A percentile compares a stretch with the other conserved stretches of the same genome.
Conservation (phyloP, 495 filamentous ascomycete genomes). For the Lepraria neglecta region DNA sequence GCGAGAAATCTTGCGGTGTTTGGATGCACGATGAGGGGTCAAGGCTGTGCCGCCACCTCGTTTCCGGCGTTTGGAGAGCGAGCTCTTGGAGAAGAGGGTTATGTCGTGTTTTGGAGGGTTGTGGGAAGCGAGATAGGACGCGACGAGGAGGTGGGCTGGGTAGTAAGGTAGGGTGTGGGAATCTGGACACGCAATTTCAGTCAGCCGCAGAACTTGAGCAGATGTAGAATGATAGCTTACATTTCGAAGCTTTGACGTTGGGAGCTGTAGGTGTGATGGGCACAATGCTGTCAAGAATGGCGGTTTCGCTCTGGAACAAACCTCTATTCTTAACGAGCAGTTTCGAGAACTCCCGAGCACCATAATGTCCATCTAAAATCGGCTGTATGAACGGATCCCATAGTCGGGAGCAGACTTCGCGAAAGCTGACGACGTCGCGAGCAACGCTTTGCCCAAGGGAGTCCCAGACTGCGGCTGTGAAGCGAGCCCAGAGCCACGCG, state of each 20-base stretch:
- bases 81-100: conserved; percentile 76
- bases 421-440: conserved; percentile 57
- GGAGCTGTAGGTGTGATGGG: conserved; percentile 54
- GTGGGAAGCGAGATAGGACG: conserved; percentile 87
- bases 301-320: conserved; percentile 69
- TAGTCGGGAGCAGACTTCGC: conserved; percentile 49
- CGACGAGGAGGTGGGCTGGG: conserved; percentile 73
- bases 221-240: conserved; percentile 26
- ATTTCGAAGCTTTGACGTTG: background rate
- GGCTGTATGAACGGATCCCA: conserved; percentile 67
- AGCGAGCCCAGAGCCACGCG: conserved; percentile 72
- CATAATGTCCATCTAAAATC: conserved; percentile 55
- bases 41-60: conserved; percentile 33
- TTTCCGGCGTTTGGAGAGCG: conserved; percentile 50
- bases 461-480: conserved; percentile 67
- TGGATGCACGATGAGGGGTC: conserved; percentile 26
- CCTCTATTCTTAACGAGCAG: conserved; percentile 66
- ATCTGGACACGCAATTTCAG: conserved; percentile 20
- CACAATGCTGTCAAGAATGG: conserved; percentile 65
- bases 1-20: conserved; percentile 35
- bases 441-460: conserved; percentile 59
- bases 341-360: conserved; percentile 72
- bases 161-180: conserved; percentile 60
- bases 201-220: conserved; percentile 24
- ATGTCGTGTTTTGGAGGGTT: conserved; percentile 73